Evolutionary conservation across 257 asterid species (phyloP).

Genomic region (Scutellaria barbata): DNA sequence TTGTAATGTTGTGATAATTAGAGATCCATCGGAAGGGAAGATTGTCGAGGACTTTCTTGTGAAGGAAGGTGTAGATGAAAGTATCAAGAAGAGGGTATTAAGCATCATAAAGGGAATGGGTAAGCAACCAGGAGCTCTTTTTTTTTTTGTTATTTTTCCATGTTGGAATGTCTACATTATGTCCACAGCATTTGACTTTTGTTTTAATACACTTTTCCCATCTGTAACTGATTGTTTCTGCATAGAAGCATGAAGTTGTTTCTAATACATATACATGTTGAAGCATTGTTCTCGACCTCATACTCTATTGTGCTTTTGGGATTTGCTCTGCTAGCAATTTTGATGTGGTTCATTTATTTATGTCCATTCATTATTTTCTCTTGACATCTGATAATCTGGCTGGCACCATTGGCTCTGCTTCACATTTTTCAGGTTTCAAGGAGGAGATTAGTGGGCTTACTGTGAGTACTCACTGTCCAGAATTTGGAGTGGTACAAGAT

Average conservation of each 20-base stretch:
- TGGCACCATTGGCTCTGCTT: conserved; percentile 1
- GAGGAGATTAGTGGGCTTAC: conserved; percentile 69
- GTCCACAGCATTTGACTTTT: not conserved
- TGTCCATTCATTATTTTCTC: not conserved
- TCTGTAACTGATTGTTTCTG: not conserved
- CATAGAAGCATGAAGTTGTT: not conserved
- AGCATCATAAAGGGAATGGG: conserved; percentile 88
- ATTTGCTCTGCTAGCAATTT: not conserved
- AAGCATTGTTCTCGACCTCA: not conserved
- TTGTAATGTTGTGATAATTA: conserved; percentile 38
- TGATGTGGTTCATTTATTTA: not conserved
- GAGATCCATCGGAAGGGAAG: conserved; percentile 81
- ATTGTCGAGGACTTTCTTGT: conserved; percentile 84
- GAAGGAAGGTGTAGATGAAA: conserved; percentile 67
- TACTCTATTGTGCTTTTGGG: not conserved
- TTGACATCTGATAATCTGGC: conserved; percentile 7
- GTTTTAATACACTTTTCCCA: conserved; percentile 2
- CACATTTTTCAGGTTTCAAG: conserved; percentile 68
- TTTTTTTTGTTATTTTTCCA: conserved; percentile 1
- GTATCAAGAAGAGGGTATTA: conserved; percentile 54
- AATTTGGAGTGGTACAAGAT: conserved; percentile 94
- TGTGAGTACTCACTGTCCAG: conserved; percentile 47
- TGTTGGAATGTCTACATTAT: conserved; percentile 5
- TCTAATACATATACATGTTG: not conserved
- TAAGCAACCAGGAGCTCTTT: conserved; percentile 36